These are phyloP conservation scores for Ampelomyces quisqualis DNA, from an alignment of 2,329 filamentous ascomycete species.

Conservation along the genomic window DNA sequence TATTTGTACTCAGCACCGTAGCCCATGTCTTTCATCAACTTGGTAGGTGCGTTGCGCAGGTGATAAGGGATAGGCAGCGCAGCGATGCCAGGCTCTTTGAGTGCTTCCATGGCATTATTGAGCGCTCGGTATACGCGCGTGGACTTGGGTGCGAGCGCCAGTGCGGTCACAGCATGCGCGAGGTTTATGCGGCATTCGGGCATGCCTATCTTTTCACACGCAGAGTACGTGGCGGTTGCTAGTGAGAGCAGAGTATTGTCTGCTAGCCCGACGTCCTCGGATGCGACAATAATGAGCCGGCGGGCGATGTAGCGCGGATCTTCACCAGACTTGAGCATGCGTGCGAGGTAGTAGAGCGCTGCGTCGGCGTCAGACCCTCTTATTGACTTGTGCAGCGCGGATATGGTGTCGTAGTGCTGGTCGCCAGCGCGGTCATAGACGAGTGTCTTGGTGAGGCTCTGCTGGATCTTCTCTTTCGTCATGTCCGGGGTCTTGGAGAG, in stretches of 20 bases:
- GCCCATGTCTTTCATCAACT: constrained; percentile 88
- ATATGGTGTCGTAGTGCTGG: constrained; percentile 97
- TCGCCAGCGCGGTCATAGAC: constrained; percentile 95
- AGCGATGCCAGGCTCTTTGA: constrained; percentile 81
- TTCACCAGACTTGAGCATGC: constrained; percentile 94
- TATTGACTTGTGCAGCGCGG: constrained; percentile 93
- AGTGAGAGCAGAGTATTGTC: constrained; percentile 81
- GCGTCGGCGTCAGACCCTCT: constrained; percentile 85
- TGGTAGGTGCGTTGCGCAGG: constrained; percentile 86
- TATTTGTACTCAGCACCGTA: constrained; percentile 95
- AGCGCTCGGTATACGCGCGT: constrained; percentile 82
- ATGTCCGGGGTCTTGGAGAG: constrained; percentile 65
- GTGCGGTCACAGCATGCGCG: constrained; percentile 80
- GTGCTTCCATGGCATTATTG: constrained; percentile 74
- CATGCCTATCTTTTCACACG: constrained; percentile 90
- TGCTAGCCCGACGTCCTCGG: constrained; percentile 88
- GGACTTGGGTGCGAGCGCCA: constrained; percentile 79
- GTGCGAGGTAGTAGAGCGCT: constrained; percentile 87
- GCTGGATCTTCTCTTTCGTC: constrained; percentile 76
- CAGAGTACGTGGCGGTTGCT: constrained; percentile 81
- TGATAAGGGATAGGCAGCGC: constrained; percentile 81
- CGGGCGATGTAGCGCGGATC: constrained; percentile 91
- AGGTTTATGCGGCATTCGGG: constrained; percentile 92
- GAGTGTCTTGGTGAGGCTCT: constrained; percentile 81
- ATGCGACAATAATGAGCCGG: constrained; percentile 90